Conservation (phyloP, 2,329 filamentous ascomycete genomes). For the Aspergillus brasiliensis region DNA sequence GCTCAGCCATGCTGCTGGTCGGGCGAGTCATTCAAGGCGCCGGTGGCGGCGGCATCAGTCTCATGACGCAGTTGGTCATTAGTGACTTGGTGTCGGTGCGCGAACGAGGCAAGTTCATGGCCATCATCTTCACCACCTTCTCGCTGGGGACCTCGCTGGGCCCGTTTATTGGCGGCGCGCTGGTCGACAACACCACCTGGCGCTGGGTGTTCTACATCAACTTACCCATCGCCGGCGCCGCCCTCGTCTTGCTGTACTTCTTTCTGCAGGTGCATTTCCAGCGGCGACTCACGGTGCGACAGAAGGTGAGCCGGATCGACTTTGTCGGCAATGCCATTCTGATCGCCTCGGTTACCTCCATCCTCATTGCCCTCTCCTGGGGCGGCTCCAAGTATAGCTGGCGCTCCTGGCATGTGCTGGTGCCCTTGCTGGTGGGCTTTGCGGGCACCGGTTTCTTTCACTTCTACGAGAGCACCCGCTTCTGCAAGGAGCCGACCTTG, state of each 20-base stretch:
- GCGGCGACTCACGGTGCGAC: conserved; percentile 1
- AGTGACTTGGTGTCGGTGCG: conserved; percentile 51
- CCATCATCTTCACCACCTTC: conserved; percentile 22
- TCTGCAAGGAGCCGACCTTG: conserved; percentile 38
- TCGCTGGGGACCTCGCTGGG: conserved; percentile 50
- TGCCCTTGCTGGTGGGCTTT: conserved; percentile 29
- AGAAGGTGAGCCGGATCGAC: conserved; percentile 26
- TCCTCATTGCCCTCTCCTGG: conserved; percentile 33
- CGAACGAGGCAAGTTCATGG: conserved; percentile 32
- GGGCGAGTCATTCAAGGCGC: conserved; percentile 59
- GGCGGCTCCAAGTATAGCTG: conserved; percentile 32
- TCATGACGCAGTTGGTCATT: conserved; percentile 49
- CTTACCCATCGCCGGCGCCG: conserved; percentile 28
- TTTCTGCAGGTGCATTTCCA: conserved; percentile 23
- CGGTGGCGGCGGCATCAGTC: conserved; percentile 48
- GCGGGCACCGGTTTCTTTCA: conserved; percentile 25
- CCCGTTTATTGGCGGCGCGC: conserved; percentile 43
- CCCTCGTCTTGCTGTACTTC: conserved; percentile 25
- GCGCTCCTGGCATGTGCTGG: conserved; percentile 27
- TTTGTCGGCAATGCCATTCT: conserved; percentile 30
- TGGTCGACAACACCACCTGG: conserved; percentile 27
- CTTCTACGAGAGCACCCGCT: conserved; percentile 15
- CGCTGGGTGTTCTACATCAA: conserved; percentile 36
- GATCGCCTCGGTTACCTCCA: conserved; percentile 25
- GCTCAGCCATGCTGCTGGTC: conserved; percentile 52